A percentile compares a stretch with the other conserved stretches of the same genome.
phyloP scores from a whole-genome alignment of 2,329 filamentous ascomycete species.

The Sordariomycetes sp. region DNA sequence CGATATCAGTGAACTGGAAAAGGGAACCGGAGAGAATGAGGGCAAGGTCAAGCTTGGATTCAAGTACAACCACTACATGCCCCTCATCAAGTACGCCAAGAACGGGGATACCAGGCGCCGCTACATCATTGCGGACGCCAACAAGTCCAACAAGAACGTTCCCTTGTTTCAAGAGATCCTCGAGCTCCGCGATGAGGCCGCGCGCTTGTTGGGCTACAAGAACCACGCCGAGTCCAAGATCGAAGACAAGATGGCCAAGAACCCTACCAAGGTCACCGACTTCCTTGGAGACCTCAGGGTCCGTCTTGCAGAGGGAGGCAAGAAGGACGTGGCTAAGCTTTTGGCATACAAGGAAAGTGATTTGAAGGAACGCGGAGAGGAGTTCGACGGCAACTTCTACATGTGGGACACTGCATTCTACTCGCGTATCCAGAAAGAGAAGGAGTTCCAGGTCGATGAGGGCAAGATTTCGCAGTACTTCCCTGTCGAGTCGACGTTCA shows the following conservation, averaged over 20 bases:
- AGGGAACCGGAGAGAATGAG: slow-evolving; percentile 63
- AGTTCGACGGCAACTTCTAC: slow-evolving; percentile 63
- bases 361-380: slow-evolving; percentile 46
- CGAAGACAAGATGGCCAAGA: slow-evolving; percentile 82
- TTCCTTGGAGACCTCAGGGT: slow-evolving; percentile 64
- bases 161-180: slow-evolving; percentile 68
- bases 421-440: slow-evolving; percentile 70
- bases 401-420: slow-evolving; percentile 80
- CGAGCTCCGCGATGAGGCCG: slow-evolving; percentile 67
- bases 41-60: slow-evolving; percentile 68
- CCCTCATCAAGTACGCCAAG: slow-evolving; percentile 67
- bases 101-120: slow-evolving; percentile 59
- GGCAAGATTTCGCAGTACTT: slow-evolving; percentile 78
- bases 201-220: slow-evolving; percentile 65
- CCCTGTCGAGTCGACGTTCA: slow-evolving; percentile 63
- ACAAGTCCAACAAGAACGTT: slow-evolving; percentile 69
- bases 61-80: slow-evolving; percentile 78
- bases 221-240: slow-evolving; percentile 70
- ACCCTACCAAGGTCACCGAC: slow-evolving; percentile 58
- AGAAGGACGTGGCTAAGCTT: slow-evolving; percentile 62
- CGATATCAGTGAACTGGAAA: slow-evolving; percentile 53
- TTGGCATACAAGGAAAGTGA: slow-evolving; percentile 66
- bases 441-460: slow-evolving; percentile 73
- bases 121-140: slow-evolving; percentile 68
- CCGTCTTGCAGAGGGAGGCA: slow-evolving; percentile 59